Evolutionary conservation across 2,329 filamentous ascomycete species (phyloP).

Genomic region (Claviceps fusiformis): DNA sequence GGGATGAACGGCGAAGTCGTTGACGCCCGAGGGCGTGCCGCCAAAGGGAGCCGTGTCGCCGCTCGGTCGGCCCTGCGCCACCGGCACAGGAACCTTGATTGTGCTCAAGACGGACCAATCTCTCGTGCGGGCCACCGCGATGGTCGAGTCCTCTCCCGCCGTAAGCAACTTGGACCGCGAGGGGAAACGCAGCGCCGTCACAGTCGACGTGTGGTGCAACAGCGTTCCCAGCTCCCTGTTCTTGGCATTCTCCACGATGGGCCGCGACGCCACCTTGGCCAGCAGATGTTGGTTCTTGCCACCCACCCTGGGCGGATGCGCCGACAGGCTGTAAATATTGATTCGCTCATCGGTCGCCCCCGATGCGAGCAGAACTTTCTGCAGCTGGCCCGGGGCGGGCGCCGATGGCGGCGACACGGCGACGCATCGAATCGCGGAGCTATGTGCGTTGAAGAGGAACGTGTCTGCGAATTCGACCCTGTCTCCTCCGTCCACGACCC

Average conservation of each 20-base stretch:
- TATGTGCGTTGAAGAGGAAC: slow-evolving; percentile 90
- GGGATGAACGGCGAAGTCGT: slow-evolving; percentile 89
- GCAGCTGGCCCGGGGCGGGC: slow-evolving; percentile 44
- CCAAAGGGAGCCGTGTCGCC: slow-evolving; percentile 80
- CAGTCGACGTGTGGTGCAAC: slow-evolving; percentile 70
- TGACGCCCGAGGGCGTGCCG: slow-evolving; percentile 73
- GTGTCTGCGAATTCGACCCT: slow-evolving; percentile 67
- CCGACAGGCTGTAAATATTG: slow-evolving; percentile 84
- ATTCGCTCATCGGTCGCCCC: slow-evolving; percentile 89
- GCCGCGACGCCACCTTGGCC: slow-evolving; percentile 54
- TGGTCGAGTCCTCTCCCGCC: slow-evolving; percentile 80
- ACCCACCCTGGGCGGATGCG: slow-evolving; percentile 38
- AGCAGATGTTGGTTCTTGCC: slow-evolving; percentile 44
- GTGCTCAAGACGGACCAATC: slow-evolving; percentile 82
- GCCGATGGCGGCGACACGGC: slow-evolving; percentile 68
- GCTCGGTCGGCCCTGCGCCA: slow-evolving; percentile 64
- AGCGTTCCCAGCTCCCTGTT: slow-evolving; percentile 82
- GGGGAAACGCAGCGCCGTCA: slow-evolving; percentile 71
- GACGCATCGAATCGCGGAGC: slow-evolving; percentile 77
- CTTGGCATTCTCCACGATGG: slow-evolving; percentile 69
- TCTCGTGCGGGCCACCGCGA: slow-evolving; percentile 72
- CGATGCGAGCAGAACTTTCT: slow-evolving; percentile 79
- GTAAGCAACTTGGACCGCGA: slow-evolving; percentile 77
- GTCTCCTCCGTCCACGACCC: slow-evolving; percentile 28
- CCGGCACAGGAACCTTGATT: slow-evolving; percentile 80